phyloP scores from a whole-genome alignment of 139 green algal genomes.

The Gonium pectorale region DNA sequence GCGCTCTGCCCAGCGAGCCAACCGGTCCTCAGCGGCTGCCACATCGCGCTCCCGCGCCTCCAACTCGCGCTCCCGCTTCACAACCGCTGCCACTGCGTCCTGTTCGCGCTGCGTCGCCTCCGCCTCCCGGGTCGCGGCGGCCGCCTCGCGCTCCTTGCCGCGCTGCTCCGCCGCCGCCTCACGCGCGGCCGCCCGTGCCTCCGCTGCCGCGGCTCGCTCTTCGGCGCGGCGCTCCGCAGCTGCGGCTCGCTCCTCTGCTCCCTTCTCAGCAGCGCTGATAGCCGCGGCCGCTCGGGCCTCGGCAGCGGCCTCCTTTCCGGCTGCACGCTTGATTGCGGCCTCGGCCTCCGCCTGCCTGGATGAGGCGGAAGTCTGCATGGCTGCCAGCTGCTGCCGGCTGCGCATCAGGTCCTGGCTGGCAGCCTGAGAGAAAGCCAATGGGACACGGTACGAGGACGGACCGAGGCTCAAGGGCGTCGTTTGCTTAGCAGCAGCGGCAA shows the following conservation, averaged over 20 bases:
- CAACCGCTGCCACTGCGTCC: neutral
- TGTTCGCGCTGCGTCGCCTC: conserved; percentile 1
- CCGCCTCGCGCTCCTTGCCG: neutral
- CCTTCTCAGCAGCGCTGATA: neutral
- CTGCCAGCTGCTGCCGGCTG: neutral
- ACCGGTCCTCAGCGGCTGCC: neutral
- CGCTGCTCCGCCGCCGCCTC: neutral
- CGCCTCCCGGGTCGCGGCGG: neutral
- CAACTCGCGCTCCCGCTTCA: neutral
- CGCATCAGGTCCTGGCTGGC: neutral
- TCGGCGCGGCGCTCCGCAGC: neutral
- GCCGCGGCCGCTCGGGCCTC: neutral
- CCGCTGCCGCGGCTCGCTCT: neutral
- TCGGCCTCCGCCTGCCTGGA: neutral
- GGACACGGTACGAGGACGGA: neutral
- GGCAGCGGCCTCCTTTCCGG: neutral
- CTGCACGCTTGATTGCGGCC: neutral
- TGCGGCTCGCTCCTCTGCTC: neutral
- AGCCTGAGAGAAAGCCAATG: neutral
- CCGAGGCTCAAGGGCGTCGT: too few species aligned
- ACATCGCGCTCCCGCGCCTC: neutral
- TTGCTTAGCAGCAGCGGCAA: too few species aligned
- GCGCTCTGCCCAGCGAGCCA: conserved; percentile 23
- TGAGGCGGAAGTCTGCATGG: neutral
- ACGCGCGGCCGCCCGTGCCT: neutral